Base-by-base conservation (phyloP, 2,329 filamentous ascomycete species). In the Macroventuria anomochaeta region DNA sequence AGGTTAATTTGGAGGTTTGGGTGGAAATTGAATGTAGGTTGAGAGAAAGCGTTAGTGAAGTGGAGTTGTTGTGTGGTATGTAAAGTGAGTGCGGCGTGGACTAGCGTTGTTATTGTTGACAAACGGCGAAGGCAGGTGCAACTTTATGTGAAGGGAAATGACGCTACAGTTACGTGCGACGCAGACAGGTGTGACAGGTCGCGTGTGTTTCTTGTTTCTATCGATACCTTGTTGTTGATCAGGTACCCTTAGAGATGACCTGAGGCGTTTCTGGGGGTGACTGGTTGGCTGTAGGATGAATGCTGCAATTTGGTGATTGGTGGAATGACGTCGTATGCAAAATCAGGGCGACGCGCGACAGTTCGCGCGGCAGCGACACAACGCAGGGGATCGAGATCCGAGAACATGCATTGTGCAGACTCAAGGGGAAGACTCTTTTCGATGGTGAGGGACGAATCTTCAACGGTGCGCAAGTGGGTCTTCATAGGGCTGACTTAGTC, bases 131-230 rank as follows among this genome's bases (percentile, higher is more conserved):
- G 43, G 56, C 47, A 50, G 40, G 49, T 34, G 17, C 37, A 49
- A 42, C 32, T 53, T 57, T 51, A 57, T 53, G 48, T 37, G 17
- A 52, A 40, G 18, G 26, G 39, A 31, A 43, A 65, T 67, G 64
- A 67, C 64, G 62, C 61, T 39, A 20, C 34, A 48, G n/a, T 53
- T 65, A 67, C 64, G 62, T 62, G 50, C 44, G 55, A 37, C 25
- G 29, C 41, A 44, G 47, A 39, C 15, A 25, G 28, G 20, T 37
- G 39, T 37, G 17, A 31, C 42, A 39, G 21, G 25, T 20, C 21
- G 39, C 12, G 8, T 46, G 26, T 28, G 33, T 43, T 59, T 48
- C 59, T 43, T 50, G 47, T 48, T 55, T 53, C 48, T 56, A 31
- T 20, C 3, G 37, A 10, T 40, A 31, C 44, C 39, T 44, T 43